Evolutionary conservation across 2,329 filamentous ascomycete genomes (phyloP), one percentile per base, ranked within the genome.

Genomic region (Rhexocercosporidium sp.): DNA sequence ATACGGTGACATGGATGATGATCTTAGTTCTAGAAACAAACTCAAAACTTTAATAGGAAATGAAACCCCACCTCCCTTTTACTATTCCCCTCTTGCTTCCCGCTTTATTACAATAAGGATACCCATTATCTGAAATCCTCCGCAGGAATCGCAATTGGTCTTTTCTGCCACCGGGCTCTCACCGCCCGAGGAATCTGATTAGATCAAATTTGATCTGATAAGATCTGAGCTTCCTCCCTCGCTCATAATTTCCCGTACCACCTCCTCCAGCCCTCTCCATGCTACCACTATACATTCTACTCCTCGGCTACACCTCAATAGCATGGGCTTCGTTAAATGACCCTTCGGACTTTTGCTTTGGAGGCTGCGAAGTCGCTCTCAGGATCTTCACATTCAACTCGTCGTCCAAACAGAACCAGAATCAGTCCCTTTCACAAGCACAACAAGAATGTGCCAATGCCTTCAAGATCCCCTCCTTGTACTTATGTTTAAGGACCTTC

Each of bases 151-250:
- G 44, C 44, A 20, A 8, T 4, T 5, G 18, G 44, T n/a, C 39
- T 46, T 44, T 44, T 46, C 44, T 46, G 44, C 44, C 44, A 6
- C 44, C 29, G 9, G 20, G 16, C 44, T 4, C 12, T 60, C 57
- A 47, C 57, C 57, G 57, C 39, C 56, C 44, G 5, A 27, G 20
- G 22, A 46, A 60, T 60, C 57, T 29, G 57, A 60, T 46, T 46
- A 47, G 57, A 44, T 60, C 27, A 22, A 46, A 7, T 7, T 7
- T 4, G 5, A 60, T 60, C 57, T 46, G 39, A 60, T 31, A 60
- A 60, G 57, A 46, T 60, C 34, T 44, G 22, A n/a, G n/a, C 18
- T 12, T 7, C 57, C 37, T 12, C 7, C 20, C 31, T 12, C 2
- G 27, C 20, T n/a, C 22, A 6, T 7, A 20, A 27, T 3, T 16